A percentile compares a stretch with the other conserved stretches of the same genome.
These are phyloP conservation scores for Salisapilia sapeloensis DNA, from an alignment of 352 stramenopile genomes.

Conservation along the genomic window DNA sequence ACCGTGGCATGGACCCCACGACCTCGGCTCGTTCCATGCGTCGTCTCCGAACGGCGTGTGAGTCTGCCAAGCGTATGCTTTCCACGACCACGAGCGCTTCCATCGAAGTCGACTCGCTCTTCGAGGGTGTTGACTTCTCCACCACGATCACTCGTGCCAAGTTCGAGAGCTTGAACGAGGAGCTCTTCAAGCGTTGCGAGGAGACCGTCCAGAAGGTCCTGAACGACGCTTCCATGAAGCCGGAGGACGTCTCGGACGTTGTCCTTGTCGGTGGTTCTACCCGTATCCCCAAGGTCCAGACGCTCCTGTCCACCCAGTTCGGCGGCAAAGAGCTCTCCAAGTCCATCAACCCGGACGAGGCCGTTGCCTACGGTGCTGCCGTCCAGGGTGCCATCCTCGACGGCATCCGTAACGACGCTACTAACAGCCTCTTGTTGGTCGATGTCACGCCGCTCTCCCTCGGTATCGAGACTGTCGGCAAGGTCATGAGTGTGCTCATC, in stretches of 20 bases:
- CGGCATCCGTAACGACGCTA: constrained; percentile 62
- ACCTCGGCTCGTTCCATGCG: constrained; percentile 85
- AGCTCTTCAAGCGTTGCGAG: constrained; percentile 71
- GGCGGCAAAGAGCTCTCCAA: constrained; percentile 46
- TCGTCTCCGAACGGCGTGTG: constrained; percentile 91
- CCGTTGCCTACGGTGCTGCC: constrained; percentile 58
- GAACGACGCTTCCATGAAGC: constrained; percentile 47
- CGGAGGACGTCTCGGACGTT: constrained; percentile 35
- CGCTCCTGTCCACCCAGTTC: constrained; percentile 31
- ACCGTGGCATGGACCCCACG: constrained; percentile 79
- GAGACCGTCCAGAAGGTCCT: constrained; percentile 63
- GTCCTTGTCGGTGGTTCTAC: constrained; percentile 39
- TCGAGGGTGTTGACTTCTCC: constrained; percentile 91
- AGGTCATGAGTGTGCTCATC: constrained; percentile 83
- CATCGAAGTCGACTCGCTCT: constrained; percentile 91
- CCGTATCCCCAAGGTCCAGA: constrained; percentile 47
- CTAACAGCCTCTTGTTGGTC: constrained; percentile 73
- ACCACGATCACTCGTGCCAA: constrained; percentile 84
- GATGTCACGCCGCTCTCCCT: constrained; percentile 83
- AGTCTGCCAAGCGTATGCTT: constrained; percentile 95
- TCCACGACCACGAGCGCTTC: constrained; percentile 85
- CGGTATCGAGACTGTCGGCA: constrained; percentile 78
- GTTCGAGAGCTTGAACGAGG: constrained; percentile 84
- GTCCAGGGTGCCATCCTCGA: constrained; percentile 45
- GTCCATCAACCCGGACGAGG: constrained; percentile 67